Evolutionary conservation across 495 filamentous ascomycete species (phyloP), one percentile per base, ranked within the genome.

Genomic region (Trichoderma asperelloides): DNA sequence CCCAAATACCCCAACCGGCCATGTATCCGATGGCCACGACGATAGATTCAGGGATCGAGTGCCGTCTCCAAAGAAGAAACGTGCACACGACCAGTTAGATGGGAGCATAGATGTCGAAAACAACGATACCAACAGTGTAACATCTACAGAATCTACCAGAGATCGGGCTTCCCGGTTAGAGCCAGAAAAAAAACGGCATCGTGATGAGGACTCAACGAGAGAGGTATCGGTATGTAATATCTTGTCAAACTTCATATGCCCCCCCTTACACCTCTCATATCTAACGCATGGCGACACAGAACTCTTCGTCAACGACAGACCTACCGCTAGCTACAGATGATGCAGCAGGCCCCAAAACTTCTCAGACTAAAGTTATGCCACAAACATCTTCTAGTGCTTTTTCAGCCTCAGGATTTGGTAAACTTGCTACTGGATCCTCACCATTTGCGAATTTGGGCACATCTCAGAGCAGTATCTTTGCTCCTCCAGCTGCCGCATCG

Each of bases 41-140:
- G 75, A 80, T 33, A 70, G 71, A 12, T 66, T 82, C 69, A 78
- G 72, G 69, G 81, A 83, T 65, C 74, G 79, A 62, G 65, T 85
- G 16, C 75, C 78, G 21, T 84, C 82, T 7, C 84, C 84, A 39
- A 86, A 85, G 77, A 86, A 85, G 75, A 86, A 86, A 74, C 75
- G 84, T 63, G 81, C 79, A 33, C 80, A 81, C 67, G 81, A 82
- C 66, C 79, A 84, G 70, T 76, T 84, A 1, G 81, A 84, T 57
- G 71, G 76, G 45, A 69, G 73, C 51, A 74, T 72, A 64, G 79
- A 80, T 39, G 68, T 69, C 1, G 71, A 71, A 3, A 49, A 67
- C 23, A 66, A 64, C 9, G 75, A 74, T 33, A 67, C 70, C 18
- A 69, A 71, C 68, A 76, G 75, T 64, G 76, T 74, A 45, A 72